Percentiles rank a stretch among this genome's conserved stretches.
Evolutionary conservation across 2,329 filamentous ascomycete genomes (phyloP).

Genomic region (Claviceps sp.): DNA sequence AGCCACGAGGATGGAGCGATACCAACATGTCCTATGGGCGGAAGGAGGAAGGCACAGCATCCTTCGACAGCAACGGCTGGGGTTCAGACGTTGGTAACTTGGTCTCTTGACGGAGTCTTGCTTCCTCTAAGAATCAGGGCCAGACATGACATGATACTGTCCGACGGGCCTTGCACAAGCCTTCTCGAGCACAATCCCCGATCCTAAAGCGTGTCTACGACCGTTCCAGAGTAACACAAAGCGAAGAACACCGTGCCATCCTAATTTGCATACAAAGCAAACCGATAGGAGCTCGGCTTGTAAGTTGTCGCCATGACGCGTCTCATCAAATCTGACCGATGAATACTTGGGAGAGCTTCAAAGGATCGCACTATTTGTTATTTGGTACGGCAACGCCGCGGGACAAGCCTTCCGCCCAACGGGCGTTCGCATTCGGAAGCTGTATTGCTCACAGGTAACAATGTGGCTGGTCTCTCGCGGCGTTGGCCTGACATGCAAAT

Average conservation of each 20-base stretch:
- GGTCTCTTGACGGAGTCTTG: background rate
- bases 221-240: background rate
- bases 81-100: no score
- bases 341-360: background rate
- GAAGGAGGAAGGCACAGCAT: background rate
- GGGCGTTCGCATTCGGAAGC: background rate
- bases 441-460: background rate
- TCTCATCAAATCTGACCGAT: background rate
- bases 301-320: background rate
- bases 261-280: background rate
- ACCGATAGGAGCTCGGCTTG: background rate
- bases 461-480: background rate
- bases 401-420: background rate
- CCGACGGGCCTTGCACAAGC: background rate
- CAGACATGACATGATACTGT: constrained; percentile 1
- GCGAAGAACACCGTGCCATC: no score
- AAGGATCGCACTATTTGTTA: background rate
- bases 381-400: background rate
- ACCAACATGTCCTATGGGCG: background rate
- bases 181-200: background rate
- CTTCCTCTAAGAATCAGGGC: background rate
- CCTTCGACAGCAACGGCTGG: background rate
- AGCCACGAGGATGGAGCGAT: background rate
- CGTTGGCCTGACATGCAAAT: background rate
- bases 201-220: background rate